phyloP scores from a whole-genome alignment of 1,284 basidiomycete species.

The Tetrapyrgos nigripes region DNA sequence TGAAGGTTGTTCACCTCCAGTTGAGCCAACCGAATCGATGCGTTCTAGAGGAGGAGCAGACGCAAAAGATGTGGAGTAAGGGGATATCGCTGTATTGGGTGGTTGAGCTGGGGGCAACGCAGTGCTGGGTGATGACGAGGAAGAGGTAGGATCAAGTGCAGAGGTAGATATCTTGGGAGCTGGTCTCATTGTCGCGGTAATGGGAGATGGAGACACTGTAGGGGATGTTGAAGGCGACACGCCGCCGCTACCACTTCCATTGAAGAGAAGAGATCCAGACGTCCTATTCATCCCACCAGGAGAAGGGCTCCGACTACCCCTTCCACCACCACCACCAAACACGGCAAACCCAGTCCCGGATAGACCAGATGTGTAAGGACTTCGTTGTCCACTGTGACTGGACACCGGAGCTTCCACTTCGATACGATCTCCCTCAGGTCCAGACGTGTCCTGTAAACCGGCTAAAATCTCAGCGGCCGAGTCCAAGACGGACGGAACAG shows the following conservation, averaged over 20 bases:
- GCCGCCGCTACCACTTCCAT: constrained; percentile 45
- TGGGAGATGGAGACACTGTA: not conserved
- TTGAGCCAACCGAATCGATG: constrained; percentile 1
- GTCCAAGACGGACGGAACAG: constrained; percentile 79
- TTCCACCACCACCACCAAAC: not conserved
- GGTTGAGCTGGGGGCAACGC: not conserved
- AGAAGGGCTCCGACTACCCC: constrained; percentile 58
- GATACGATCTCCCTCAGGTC: constrained; percentile 52
- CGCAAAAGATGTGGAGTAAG: not conserved
- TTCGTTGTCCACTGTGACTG: constrained; percentile 22
- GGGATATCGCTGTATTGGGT: not conserved
- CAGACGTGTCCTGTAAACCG: constrained; percentile 38
- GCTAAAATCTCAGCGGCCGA: constrained; percentile 72
- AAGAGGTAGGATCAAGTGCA: not conserved
- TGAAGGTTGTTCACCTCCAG: constrained; percentile 2
- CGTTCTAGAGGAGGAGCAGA: not conserved
- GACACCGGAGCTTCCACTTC: constrained; percentile 61
- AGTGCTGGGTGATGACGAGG: constrained; percentile 1
- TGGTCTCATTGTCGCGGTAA: not conserved
- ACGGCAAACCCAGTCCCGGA: constrained; percentile 70
- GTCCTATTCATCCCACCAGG: constrained; percentile 1
- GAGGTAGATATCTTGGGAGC: constrained; percentile 8
- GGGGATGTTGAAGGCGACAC: not conserved
- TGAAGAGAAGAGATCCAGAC: constrained; percentile 21
- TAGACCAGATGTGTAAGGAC: constrained; percentile 28